Conservation (phyloP, 495 filamentous ascomycete species). For the Symbiotaphrina buchneri region DNA sequence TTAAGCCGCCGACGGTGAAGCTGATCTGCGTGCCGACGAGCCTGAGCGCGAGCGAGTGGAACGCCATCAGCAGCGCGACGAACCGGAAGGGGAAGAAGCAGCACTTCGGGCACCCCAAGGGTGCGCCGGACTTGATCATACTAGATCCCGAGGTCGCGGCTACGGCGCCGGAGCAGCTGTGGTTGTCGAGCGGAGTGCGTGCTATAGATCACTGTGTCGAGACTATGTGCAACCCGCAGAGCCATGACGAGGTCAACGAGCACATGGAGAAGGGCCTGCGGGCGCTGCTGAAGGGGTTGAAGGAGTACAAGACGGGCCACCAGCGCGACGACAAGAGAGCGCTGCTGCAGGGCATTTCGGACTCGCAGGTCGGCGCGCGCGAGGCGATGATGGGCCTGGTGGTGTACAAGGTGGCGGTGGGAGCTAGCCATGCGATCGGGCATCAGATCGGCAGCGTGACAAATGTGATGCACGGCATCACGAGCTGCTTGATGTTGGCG, state of each 20-base stretch:
- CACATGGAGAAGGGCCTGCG: constrained; percentile 20
- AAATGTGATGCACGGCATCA: no score
- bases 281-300: constrained; percentile 24
- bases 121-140: constrained; percentile 30
- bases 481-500: no score
- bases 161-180: constrained; percentile 32
- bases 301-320: constrained; percentile 21
- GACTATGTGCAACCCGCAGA: constrained; percentile 21
- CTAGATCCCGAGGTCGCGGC: constrained; percentile 29
- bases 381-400: constrained; percentile 34
- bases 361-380: constrained; percentile 29
- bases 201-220: constrained; percentile 46
- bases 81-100: no score
- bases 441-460: no score
- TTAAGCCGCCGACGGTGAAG: no score
- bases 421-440: constrained; percentile 41
- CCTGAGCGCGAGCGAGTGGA: no score
- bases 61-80: no score
- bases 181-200: constrained; percentile 36
- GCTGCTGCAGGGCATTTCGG: no score
- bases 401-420: constrained; percentile 24
- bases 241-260: constrained; percentile 17
- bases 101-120: constrained; percentile 22
- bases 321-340: constrained; percentile 23
- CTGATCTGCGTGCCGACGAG: no score